phyloP scores from a whole-genome alignment of 495 filamentous ascomycete genomes.

The Penicillium subrubescens region DNA sequence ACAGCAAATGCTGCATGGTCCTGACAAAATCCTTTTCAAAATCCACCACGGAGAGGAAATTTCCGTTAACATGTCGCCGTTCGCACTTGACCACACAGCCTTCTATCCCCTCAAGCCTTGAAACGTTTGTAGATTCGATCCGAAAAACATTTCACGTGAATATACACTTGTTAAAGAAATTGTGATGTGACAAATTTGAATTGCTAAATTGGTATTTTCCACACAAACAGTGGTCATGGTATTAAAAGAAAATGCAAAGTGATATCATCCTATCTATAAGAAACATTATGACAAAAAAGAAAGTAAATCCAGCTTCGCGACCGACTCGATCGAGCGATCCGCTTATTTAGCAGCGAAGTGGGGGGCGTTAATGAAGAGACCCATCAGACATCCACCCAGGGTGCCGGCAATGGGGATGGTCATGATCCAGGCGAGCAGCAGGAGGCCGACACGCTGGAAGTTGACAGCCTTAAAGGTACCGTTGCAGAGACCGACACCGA shows the following conservation, averaged over 20 bases:
- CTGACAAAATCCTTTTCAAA: too few relatives aligned
- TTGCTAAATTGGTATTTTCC: background rate
- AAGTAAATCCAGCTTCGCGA: background rate
- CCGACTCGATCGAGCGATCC: background rate
- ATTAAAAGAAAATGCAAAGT: background rate
- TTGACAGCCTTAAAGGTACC: slow-evolving; percentile 61
- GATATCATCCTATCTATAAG: slow-evolving; percentile 2
- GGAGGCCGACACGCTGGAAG: slow-evolving; percentile 59
- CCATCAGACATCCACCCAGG: slow-evolving; percentile 61
- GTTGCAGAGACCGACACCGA: slow-evolving; percentile 61
- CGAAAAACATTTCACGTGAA: too few relatives aligned
- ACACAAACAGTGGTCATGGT: background rate
- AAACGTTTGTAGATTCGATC: too few relatives aligned
- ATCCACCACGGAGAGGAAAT: too few relatives aligned
- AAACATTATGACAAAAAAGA: background rate
- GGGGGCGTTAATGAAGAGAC: slow-evolving; percentile 62
- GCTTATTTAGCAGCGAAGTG: slow-evolving; percentile 37
- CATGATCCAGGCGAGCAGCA: slow-evolving; percentile 60
- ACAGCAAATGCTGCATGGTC: too few relatives aligned
- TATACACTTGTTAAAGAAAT: too few relatives aligned
- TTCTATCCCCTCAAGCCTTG: too few relatives aligned
- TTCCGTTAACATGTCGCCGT: too few relatives aligned
- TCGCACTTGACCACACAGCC: too few relatives aligned
- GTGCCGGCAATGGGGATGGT: slow-evolving; percentile 66
- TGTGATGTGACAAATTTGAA: background rate